These are phyloP conservation scores for Colletotrichum lentis DNA, from an alignment of 2,329 filamentous ascomycete genomes.

Conservation along the genomic window DNA sequence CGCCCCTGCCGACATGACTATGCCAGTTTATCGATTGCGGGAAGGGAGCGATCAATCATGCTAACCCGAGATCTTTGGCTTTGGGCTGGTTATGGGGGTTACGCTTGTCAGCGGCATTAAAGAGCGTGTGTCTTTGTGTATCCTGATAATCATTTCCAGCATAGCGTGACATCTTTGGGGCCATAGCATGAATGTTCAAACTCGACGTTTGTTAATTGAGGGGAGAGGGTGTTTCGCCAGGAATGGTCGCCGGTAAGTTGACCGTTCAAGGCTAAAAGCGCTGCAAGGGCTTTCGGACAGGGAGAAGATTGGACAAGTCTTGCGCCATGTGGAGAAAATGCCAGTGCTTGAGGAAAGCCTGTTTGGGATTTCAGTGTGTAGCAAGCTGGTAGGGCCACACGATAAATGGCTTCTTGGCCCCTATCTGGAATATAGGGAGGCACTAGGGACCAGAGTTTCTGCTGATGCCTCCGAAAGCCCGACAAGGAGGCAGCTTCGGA, in stretches of 20 bases:
- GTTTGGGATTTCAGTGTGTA: slow-evolving; percentile 14
- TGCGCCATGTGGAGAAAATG: slow-evolving; percentile 32
- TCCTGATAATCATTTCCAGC: slow-evolving; percentile 8
- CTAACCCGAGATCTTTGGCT: slow-evolving; percentile 25
- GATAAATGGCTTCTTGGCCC: slow-evolving; percentile 27
- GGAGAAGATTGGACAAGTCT: slow-evolving; percentile 18
- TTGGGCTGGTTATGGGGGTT: slow-evolving; percentile 13
- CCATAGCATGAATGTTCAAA: slow-evolving; percentile 18
- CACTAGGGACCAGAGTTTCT: slow-evolving; percentile 14
- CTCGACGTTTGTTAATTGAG: slow-evolving; percentile 16
- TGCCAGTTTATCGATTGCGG: slow-evolving; percentile 29
- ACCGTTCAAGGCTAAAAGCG: slow-evolving; percentile 1
- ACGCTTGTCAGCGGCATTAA: slow-evolving; percentile 19
- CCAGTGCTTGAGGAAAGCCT: slow-evolving; percentile 13
- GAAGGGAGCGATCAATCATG: slow-evolving; percentile 32
- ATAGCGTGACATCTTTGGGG: slow-evolving; percentile 22
- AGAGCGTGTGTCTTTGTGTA: slow-evolving; percentile 3
- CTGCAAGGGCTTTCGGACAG: not conserved
- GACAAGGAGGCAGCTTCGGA: slow-evolving; percentile 19
- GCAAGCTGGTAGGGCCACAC: slow-evolving; percentile 26
- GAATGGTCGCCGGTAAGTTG: not conserved
- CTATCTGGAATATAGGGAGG: slow-evolving; percentile 15
- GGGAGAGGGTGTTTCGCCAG: slow-evolving; percentile 18
- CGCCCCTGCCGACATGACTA: slow-evolving; percentile 13
- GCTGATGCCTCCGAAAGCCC: slow-evolving; percentile 1